Evolutionary conservation across 2,329 filamentous ascomycete species (phyloP).

Genomic region (Colletotrichum falcatum): DNA sequence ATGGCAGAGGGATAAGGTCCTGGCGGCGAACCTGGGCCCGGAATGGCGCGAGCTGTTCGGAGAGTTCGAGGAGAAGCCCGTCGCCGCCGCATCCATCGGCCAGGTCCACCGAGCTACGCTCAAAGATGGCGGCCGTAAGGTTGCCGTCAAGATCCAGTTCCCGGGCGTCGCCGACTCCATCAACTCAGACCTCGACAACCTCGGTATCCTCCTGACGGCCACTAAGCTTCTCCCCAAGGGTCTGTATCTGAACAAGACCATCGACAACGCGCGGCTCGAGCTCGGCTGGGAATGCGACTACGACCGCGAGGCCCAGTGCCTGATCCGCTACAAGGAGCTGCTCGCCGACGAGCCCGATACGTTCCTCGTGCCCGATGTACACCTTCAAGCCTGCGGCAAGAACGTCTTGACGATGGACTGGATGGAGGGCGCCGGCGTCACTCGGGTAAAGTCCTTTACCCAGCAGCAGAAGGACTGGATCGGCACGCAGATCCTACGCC

Average conservation of each 20-base stretch:
- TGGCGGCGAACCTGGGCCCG: conserved; percentile 80
- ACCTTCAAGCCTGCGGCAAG: conserved; percentile 82
- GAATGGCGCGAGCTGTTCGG: conserved; percentile 88
- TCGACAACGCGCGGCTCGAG: conserved; percentile 92
- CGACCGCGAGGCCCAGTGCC: conserved; percentile 85
- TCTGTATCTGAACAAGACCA: conserved; percentile 95
- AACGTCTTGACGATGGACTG: conserved; percentile 95
- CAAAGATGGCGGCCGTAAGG: conserved; percentile 77
- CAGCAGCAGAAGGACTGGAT: conserved; percentile 96
- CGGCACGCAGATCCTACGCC: conserved; percentile 89
- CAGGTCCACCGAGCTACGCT: conserved; percentile 92
- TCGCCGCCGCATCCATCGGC: conserved; percentile 96
- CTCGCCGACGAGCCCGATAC: conserved; percentile 79
- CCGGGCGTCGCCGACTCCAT: conserved; percentile 96
- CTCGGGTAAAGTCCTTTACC: conserved; percentile 78
- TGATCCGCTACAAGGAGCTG: conserved; percentile 79
- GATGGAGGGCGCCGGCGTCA: conserved; percentile 88
- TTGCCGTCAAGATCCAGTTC: conserved; percentile 98
- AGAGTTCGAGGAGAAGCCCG: conserved; percentile 89
- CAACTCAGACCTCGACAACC: conserved; percentile 94
- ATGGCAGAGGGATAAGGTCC: conserved; percentile 89
- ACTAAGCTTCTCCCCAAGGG: conserved; percentile 91
- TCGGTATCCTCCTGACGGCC: conserved; percentile 89
- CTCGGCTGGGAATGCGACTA: conserved; percentile 99
- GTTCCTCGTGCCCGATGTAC: conserved; percentile 84